phyloP scores from a whole-genome alignment of 768 basidiomycete genomes.

The Mycena kentingensis region DNA sequence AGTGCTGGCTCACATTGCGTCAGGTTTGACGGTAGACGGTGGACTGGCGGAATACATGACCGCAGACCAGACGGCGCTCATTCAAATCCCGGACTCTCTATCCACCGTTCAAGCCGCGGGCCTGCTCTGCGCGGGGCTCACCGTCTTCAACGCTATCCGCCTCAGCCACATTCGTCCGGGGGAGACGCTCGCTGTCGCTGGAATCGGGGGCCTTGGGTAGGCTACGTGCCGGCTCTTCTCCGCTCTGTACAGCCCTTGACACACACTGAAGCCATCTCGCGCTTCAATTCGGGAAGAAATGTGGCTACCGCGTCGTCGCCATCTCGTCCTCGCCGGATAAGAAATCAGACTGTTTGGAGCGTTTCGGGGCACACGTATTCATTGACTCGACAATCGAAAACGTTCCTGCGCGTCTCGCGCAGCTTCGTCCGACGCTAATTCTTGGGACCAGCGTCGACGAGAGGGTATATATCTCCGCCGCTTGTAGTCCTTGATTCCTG shows the following conservation, averaged over 20 bases:
- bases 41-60: conserved; percentile 32
- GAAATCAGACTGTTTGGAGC: conserved; percentile 31
- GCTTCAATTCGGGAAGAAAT: conserved; percentile 34
- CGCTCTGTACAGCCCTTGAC: neutral
- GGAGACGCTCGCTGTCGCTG: conserved; percentile 41
- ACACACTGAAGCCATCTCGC: conserved; percentile 37
- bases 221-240: neutral
- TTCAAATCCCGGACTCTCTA: conserved; percentile 24
- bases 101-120: conserved; percentile 31
- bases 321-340: conserved; percentile 34
- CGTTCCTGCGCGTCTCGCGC: conserved; percentile 33
- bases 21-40: conserved; percentile 29
- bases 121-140: conserved; percentile 40
- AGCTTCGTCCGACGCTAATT: conserved; percentile 43
- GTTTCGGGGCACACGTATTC: conserved; percentile 41
- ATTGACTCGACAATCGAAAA: conserved; percentile 33
- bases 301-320: conserved; percentile 40
- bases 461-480: neutral
- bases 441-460: conserved; percentile 34
- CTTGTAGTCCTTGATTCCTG: neutral
- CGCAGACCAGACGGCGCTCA: conserved; percentile 25
- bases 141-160: conserved; percentile 38
- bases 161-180: conserved; percentile 32
- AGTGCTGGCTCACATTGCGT: neutral
- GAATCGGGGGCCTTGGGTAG: conserved; percentile 30